Percentiles rank a stretch among this genome's conserved stretches.
Conservation (phyloP, 495 filamentous ascomycete genomes). For the Penicillium verhagenii region DNA sequence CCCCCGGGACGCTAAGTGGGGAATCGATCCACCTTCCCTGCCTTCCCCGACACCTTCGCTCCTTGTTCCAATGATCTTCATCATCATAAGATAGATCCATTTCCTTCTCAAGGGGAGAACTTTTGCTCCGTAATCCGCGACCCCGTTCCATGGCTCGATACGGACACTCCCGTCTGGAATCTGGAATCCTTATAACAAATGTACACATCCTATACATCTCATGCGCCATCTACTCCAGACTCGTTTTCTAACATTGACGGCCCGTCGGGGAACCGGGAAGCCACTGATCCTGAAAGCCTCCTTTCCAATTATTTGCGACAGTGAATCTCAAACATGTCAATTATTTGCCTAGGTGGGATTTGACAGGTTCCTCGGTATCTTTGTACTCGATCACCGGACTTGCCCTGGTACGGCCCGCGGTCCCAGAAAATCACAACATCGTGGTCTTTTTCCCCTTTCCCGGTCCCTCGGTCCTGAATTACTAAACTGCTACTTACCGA, state of each 20-base stretch:
- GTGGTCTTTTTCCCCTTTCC: conserved; percentile 14
- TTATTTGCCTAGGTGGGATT: too few relatives aligned
- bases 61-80: conserved; percentile 4
- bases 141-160: background rate
- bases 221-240: conserved; percentile 4
- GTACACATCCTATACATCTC: conserved; percentile 4
- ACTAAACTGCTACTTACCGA: conserved; percentile 12
- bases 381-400: conserved; percentile 6
- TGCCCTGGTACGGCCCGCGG: conserved; percentile 2
- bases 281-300: background rate
- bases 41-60: conserved; percentile 6
- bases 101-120: background rate
- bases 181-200: conserved; percentile 1
- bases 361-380: conserved; percentile 19
- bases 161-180: background rate
- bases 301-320: background rate
- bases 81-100: conserved; percentile 1
- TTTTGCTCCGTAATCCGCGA: background rate
- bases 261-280: conserved; percentile 17
- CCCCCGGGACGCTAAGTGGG: conserved; percentile 18
- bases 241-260: conserved; percentile 9
- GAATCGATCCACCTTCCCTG: conserved; percentile 6
- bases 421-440: conserved; percentile 9
- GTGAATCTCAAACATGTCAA: too few relatives aligned
- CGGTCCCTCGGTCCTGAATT: conserved; percentile 17